These are phyloP conservation scores for Lithohypha guttulata DNA, from an alignment of 2,329 filamentous ascomycete species.

Conservation along the genomic window DNA sequence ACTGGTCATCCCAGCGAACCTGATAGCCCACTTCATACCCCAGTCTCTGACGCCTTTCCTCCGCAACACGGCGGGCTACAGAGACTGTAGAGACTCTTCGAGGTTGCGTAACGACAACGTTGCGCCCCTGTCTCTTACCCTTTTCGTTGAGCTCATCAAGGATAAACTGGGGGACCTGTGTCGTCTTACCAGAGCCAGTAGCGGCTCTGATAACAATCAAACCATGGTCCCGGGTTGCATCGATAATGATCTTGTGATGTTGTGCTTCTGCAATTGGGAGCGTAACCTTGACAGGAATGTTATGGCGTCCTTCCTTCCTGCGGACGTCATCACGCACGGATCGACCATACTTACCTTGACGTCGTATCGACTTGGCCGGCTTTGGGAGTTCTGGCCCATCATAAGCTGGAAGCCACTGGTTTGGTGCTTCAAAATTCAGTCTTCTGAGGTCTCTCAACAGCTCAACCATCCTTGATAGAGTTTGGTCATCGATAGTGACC, in stretches of 20 bases:
- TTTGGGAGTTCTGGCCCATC: no score
- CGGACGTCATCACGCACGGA: not conserved
- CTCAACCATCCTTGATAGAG: not conserved
- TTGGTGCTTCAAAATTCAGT: not conserved
- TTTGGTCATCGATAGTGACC: not conserved
- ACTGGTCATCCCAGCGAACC: slow-evolving; percentile 77
- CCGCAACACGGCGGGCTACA: slow-evolving; percentile 79
- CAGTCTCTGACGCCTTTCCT: slow-evolving; percentile 78
- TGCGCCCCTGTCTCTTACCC: slow-evolving; percentile 58
- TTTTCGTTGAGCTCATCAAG: slow-evolving; percentile 76
- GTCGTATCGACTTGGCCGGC: no score
- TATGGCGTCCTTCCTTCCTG: not conserved
- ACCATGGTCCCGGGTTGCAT: slow-evolving; percentile 65
- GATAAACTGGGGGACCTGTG: slow-evolving; percentile 89
- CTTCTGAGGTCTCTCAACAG: not conserved
- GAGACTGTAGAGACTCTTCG: slow-evolving; percentile 93
- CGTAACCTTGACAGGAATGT: no score
- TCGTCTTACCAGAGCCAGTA: slow-evolving; percentile 94
- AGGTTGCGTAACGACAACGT: slow-evolving; percentile 90
- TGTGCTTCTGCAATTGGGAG: not conserved
- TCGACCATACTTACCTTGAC: no score
- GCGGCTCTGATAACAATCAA: slow-evolving; percentile 91
- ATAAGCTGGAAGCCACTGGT: not conserved
- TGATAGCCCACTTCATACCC: slow-evolving; percentile 87
- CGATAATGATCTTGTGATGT: slow-evolving; percentile 15